Evolutionary conservation across 2,329 filamentous ascomycete species (phyloP), one percentile per base, ranked within the genome.

Genomic region (Botrytis byssoidea): DNA sequence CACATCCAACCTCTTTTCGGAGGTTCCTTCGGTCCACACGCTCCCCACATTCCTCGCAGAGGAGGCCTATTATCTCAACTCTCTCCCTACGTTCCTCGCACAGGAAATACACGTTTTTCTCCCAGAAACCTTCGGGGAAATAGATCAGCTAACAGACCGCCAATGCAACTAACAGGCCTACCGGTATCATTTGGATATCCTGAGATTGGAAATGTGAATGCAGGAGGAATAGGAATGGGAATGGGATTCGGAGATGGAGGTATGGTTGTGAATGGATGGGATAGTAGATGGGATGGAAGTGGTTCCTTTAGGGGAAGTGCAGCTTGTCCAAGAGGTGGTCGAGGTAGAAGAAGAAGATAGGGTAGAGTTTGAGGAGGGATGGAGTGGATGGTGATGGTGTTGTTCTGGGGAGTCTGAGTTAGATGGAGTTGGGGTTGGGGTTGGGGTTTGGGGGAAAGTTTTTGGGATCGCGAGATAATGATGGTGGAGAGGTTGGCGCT

Each of bases 81-180:
- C 12, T 10, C 1, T 3, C 48, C 48, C 12, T 51, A 51, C 25
- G 5, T n/a, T 0, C 48, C 48, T 16, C 48, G 22, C 25, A 16
- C 25, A 51, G 22, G 22, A 51, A 1, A 4, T 51, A 1, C 22
- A 6, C 10, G 46, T 25, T 1, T 51, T 14, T 22, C 46, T 25
- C 1, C 9, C 22, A 2, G 3, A n/a, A n/a, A n/a, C 1, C 48
- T n/a, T 5, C 10, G 12, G 3, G 12, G 25, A 1, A n/a, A n/a
- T 51, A n/a, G 48, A 7, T 25, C 12, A 1, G 25, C 12, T 51
- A 6, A 14, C n/a, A 12, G 25, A 51, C 25, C 48, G 2, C 25
- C 5, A 55, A 14, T 3, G 2, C 25, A n/a, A 55, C 3, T 5
- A 14, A 12, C 12, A 1, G 12, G 10, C 3, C 1, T 7, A 7